Conservation (phyloP, 164 flowering plant species). For the Kalanchoe fedtschenkoi region DNA sequence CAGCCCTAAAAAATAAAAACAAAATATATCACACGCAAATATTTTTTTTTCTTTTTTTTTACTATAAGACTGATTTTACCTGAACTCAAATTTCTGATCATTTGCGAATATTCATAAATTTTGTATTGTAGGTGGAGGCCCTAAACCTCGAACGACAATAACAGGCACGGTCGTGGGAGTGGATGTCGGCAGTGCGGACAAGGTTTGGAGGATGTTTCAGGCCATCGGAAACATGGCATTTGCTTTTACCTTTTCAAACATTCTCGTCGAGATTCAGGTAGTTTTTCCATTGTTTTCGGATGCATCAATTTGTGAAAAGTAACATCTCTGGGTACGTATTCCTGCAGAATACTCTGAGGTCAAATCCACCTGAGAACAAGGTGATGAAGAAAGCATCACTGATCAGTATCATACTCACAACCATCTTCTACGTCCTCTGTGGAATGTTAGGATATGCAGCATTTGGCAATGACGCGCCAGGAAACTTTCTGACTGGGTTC, state of each 20-base stretch:
- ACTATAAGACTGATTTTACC: no score
- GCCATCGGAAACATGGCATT: conserved; percentile 37
- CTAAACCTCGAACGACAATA: conserved; percentile 11
- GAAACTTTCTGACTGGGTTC: conserved; percentile 71
- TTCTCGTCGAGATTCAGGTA: conserved; percentile 35
- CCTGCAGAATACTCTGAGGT: conserved; percentile 47
- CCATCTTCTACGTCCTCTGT: conserved; percentile 51
- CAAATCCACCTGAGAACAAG: conserved; percentile 48
- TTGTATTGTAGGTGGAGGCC: conserved; percentile 12
- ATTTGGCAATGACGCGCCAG: conserved; percentile 70
- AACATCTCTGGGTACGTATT: background rate
- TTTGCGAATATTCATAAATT: no score
- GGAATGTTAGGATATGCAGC: conserved; percentile 69
- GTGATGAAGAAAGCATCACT: conserved; percentile 53
- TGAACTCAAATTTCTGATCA: no score
- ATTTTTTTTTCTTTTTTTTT: no score
- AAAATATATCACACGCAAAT: no score
- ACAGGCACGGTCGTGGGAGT: conserved; percentile 20
- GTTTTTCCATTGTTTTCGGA: background rate
- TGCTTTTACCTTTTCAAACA: conserved; percentile 24
- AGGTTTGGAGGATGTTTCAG: conserved; percentile 19
- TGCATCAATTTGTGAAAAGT: background rate
- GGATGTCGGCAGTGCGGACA: conserved; percentile 15
- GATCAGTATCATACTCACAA: conserved; percentile 31
- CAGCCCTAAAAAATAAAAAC: background rate